A percentile compares a stretch with the other conserved stretches of the same genome.
Evolutionary conservation across 495 filamentous ascomycete species (phyloP).

Genomic region (Penicillium flavigenum): DNA sequence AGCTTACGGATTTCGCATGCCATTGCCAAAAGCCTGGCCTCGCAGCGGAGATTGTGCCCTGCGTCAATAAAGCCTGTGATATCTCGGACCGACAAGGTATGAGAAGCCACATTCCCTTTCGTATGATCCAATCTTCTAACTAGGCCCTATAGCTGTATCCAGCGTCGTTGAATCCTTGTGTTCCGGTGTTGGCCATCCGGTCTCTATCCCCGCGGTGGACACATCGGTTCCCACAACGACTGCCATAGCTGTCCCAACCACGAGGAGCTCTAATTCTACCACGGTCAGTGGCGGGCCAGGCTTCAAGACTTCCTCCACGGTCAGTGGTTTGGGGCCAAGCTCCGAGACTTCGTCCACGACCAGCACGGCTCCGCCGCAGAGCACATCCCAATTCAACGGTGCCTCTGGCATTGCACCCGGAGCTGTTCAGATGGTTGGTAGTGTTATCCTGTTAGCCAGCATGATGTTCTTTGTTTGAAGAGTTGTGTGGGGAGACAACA

Average conservation of each 20-base stretch:
- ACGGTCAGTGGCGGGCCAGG: no score
- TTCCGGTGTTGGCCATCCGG: slow-evolving; percentile 5
- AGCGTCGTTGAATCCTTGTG: slow-evolving; percentile 8
- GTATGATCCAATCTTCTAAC: slow-evolving; percentile 8
- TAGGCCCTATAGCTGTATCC: slow-evolving; percentile 10
- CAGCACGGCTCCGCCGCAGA: background rate
- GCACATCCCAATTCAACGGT: background rate
- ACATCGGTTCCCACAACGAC: slow-evolving; percentile 16
- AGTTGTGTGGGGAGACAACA: slow-evolving; percentile 1
- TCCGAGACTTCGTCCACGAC: slow-evolving; percentile 4
- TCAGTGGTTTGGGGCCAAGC: slow-evolving; percentile 5
- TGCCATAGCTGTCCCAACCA: slow-evolving; percentile 48
- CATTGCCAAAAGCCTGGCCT: slow-evolving; percentile 12
- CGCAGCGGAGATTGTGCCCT: slow-evolving; percentile 7
- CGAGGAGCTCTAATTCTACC: slow-evolving; percentile 25
- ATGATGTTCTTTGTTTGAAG: slow-evolving; percentile 3
- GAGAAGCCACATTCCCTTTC: slow-evolving; percentile 3
- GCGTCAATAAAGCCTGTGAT: slow-evolving; percentile 11
- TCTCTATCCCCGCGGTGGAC: slow-evolving; percentile 4
- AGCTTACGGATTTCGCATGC: slow-evolving; percentile 10
- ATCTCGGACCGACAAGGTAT: slow-evolving; percentile 8
- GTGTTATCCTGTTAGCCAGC: slow-evolving; percentile 4
- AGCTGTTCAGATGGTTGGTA: background rate
- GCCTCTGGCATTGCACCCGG: slow-evolving; percentile 1
- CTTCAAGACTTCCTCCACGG: background rate